A percentile compares a stretch with the other conserved stretches of the same genome.
Conservation (phyloP, 495 filamentous ascomycete species). For the Chaetomium tenue region DNA sequence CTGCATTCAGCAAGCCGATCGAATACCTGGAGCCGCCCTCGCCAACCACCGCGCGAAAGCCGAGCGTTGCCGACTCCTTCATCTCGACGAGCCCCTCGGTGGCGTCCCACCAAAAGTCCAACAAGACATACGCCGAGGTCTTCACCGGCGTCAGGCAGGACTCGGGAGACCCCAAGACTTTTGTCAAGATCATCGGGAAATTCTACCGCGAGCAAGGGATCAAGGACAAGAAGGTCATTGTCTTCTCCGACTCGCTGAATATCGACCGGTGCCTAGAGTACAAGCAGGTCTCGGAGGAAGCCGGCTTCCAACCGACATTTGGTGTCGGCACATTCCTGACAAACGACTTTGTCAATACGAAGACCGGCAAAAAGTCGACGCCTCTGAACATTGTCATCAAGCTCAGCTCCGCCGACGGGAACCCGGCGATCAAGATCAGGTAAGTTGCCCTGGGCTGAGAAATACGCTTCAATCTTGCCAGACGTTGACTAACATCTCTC, state of each 20-base stretch:
- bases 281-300: slow-evolving; percentile 72
- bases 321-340: slow-evolving; percentile 95
- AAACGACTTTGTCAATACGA: slow-evolving; percentile 75
- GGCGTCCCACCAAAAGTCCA: slow-evolving; percentile 18
- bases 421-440: slow-evolving; percentile 88
- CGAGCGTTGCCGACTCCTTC: slow-evolving; percentile 37
- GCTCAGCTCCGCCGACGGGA: slow-evolving; percentile 75
- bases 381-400: slow-evolving; percentile 99
- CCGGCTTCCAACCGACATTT: slow-evolving; percentile 79
- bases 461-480: not conserved
- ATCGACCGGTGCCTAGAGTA: slow-evolving; percentile 90
- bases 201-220: slow-evolving; percentile 81
- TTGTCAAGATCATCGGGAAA: slow-evolving; percentile 75
- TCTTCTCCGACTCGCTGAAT: slow-evolving; percentile 95
- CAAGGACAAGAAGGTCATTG: slow-evolving; percentile 80
- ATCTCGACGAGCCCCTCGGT: slow-evolving; percentile 27
- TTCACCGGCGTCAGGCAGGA: slow-evolving; percentile 92
- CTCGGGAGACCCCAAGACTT: slow-evolving; percentile 82
- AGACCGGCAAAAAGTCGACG: slow-evolving; percentile 74
- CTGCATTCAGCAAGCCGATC: slow-evolving; percentile 70
- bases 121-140: slow-evolving; percentile 73
- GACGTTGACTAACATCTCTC: slow-evolving; percentile 11
- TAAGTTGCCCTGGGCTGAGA: slow-evolving; percentile 15
- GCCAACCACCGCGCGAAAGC: slow-evolving; percentile 24
- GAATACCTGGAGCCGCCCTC: slow-evolving; percentile 32